A percentile compares a stretch with the other conserved stretches of the same genome.
These are phyloP conservation scores for Rugosomyces carneus DNA, from an alignment of 1,284 basidiomycete genomes.

Conservation along the genomic window DNA sequence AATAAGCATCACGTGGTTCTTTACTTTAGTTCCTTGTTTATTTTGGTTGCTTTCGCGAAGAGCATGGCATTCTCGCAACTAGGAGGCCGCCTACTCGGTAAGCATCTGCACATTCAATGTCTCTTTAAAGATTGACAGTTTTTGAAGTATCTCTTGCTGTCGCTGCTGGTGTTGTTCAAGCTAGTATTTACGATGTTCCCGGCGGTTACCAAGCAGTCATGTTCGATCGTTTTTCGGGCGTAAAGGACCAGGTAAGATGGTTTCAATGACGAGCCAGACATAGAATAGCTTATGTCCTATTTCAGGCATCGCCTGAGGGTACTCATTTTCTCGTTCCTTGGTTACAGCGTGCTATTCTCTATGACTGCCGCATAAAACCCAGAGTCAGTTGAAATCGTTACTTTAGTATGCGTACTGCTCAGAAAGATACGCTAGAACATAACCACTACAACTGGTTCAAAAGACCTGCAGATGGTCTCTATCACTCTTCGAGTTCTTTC, in stretches of 20 bases:
- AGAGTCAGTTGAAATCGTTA: conserved; percentile 45
- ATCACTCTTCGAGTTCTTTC: conserved; percentile 96
- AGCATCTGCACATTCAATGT: conserved; percentile 11
- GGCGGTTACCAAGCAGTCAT: conserved; percentile 95
- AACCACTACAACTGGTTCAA: conserved; percentile 93
- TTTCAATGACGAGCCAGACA: neutral
- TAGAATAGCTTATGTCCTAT: neutral
- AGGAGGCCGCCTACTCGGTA: conserved; percentile 43
- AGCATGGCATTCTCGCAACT: conserved; percentile 44
- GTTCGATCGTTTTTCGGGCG: conserved; percentile 97
- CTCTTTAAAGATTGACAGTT: neutral
- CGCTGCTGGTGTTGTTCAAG: conserved; percentile 60
- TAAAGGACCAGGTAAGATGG: conserved; percentile 62
- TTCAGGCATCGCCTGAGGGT: conserved; percentile 83
- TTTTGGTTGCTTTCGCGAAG: no score
- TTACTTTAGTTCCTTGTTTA: conserved; percentile 21
- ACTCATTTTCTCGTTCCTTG: conserved; percentile 96
- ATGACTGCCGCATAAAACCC: conserved; percentile 97
- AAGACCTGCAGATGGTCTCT: conserved; percentile 97
- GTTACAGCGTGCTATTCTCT: conserved; percentile 93
- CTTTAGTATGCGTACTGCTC: neutral
- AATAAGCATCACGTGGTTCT: conserved; percentile 16
- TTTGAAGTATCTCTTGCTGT: conserved; percentile 69
- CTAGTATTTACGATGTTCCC: conserved; percentile 89
- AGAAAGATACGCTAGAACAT: conserved; percentile 64